Percentiles rank a stretch among this genome's conserved stretches.
These are phyloP conservation scores for Coprinellus micaceus DNA, from an alignment of 768 basidiomycete species.

Conservation along the genomic window DNA sequence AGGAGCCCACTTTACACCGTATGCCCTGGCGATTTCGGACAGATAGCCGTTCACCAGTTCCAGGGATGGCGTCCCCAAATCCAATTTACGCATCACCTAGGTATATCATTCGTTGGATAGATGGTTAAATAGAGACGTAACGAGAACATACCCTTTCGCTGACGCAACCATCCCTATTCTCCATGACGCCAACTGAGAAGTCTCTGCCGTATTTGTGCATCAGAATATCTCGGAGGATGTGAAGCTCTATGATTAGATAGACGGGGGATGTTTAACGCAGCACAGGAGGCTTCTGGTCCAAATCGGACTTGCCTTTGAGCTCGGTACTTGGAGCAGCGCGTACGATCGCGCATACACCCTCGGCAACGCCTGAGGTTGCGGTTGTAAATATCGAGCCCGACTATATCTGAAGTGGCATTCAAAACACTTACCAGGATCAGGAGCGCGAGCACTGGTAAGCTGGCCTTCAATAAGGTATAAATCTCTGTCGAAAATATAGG, in stretches of 20 bases:
- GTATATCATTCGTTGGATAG: constrained; percentile 7
- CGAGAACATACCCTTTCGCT: constrained; percentile 65
- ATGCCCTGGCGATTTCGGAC: constrained; percentile 84
- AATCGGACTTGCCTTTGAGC: constrained; percentile 60
- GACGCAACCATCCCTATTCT: constrained; percentile 78
- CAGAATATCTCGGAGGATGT: constrained; percentile 86
- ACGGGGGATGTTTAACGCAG: background rate
- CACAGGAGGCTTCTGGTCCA: background rate
- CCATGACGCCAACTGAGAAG: constrained; percentile 81
- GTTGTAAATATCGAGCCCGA: background rate
- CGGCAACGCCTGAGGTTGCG: constrained; percentile 37
- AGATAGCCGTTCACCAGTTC: constrained; percentile 87
- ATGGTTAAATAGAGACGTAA: background rate
- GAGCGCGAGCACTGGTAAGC: constrained; percentile 61
- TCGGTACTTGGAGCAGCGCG: constrained; percentile 91
- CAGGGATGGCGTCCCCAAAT: constrained; percentile 61
- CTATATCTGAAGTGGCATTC: background rate
- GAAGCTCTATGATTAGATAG: constrained; percentile 69
- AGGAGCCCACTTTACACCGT: constrained; percentile 67
- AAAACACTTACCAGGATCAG: constrained; percentile 64
- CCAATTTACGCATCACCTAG: constrained; percentile 75
- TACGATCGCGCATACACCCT: constrained; percentile 86
- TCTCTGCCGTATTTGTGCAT: constrained; percentile 96
- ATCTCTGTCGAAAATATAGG: constrained; percentile 1
- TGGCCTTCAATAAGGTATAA: constrained; percentile 7